phyloP scores from a whole-genome alignment of 2,329 filamentous ascomycete species.

The Epichloe glyceriae region DNA sequence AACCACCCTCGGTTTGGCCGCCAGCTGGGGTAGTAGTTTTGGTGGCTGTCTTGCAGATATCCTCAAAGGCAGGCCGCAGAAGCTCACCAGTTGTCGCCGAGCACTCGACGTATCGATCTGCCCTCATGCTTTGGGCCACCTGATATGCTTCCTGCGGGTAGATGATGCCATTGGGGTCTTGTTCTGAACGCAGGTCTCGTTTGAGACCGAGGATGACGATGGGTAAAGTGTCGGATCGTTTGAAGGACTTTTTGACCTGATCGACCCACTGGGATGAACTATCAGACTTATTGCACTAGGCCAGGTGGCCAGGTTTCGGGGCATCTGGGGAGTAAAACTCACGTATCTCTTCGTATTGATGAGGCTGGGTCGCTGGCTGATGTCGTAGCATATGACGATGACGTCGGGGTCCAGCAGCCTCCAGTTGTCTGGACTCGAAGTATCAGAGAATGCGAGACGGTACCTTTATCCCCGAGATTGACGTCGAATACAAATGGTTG shows the following conservation, averaged over 20 bases:
- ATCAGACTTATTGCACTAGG: not conserved
- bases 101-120: conserved; percentile 52
- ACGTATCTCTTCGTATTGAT: conserved; percentile 46
- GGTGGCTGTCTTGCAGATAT: conserved; percentile 44
- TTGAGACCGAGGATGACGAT: conserved; percentile 47
- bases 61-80: conserved; percentile 43
- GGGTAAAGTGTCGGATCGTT: conserved; percentile 34
- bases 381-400: conserved; percentile 48
- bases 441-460: conserved; percentile 48
- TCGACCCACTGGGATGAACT: conserved; percentile 39
- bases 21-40: conserved; percentile 31
- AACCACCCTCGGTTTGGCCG: conserved; percentile 43
- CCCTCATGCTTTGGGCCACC: conserved; percentile 43
- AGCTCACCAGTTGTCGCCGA: conserved; percentile 48
- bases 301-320: conserved; percentile 4
- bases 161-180: conserved; percentile 46
- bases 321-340: conserved; percentile 13
- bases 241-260: conserved; percentile 36
- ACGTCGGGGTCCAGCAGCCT: conserved; percentile 43
- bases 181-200: conserved; percentile 43
- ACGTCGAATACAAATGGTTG: conserved; percentile 49
- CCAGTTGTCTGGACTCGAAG: conserved; percentile 45
- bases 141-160: conserved; percentile 48
- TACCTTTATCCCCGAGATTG: conserved; percentile 26
- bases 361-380: conserved; percentile 43